Evolutionary conservation across 169 alveolate species (phyloP).

Genomic region (Cryptosporidium tyzzeri): DNA sequence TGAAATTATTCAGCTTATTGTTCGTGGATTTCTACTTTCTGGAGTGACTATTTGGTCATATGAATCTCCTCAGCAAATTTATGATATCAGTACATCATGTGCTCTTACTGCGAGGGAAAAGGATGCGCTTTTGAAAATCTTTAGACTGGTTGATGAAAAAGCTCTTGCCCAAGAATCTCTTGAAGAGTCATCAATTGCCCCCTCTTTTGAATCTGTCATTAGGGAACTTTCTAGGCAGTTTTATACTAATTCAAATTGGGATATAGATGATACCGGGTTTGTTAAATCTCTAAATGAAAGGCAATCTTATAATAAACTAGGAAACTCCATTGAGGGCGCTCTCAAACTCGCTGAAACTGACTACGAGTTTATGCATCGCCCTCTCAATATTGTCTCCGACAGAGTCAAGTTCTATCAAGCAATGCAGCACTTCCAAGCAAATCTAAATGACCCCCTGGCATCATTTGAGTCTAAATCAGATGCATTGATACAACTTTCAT

Average conservation of each 20-base stretch:
- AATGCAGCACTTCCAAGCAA: conserved; percentile 22
- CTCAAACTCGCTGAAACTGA: conserved; percentile 31
- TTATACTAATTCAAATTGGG: conserved; percentile 61
- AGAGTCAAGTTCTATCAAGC: conserved; percentile 65
- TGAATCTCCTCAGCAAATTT: conserved; percentile 57
- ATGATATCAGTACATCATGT: conserved; percentile 47
- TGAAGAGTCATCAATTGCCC: conserved; percentile 56
- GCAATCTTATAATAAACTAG: conserved; percentile 47
- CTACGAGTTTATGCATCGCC: conserved; percentile 28
- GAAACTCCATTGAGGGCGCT: conserved; percentile 66
- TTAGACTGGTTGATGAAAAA: conserved; percentile 60
- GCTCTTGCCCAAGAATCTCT: conserved; percentile 48
- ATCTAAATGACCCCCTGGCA: conserved; percentile 25
- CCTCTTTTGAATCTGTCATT: conserved; percentile 70
- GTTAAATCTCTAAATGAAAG: conserved; percentile 29
- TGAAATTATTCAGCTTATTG: conserved; percentile 32
- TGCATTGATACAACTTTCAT: not conserved
- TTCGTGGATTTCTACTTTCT: conserved; percentile 47
- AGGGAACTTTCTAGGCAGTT: conserved; percentile 59
- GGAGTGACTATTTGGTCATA: conserved; percentile 74
- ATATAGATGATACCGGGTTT: conserved; percentile 68
- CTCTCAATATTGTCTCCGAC: conserved; percentile 61
- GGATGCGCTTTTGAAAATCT: conserved; percentile 29
- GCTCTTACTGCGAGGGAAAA: conserved; percentile 68
- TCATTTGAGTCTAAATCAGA: conserved; percentile 51